Base-by-base conservation (phyloP, 108 stramenopile species). In the Fragilaria crotonensis region DNA sequence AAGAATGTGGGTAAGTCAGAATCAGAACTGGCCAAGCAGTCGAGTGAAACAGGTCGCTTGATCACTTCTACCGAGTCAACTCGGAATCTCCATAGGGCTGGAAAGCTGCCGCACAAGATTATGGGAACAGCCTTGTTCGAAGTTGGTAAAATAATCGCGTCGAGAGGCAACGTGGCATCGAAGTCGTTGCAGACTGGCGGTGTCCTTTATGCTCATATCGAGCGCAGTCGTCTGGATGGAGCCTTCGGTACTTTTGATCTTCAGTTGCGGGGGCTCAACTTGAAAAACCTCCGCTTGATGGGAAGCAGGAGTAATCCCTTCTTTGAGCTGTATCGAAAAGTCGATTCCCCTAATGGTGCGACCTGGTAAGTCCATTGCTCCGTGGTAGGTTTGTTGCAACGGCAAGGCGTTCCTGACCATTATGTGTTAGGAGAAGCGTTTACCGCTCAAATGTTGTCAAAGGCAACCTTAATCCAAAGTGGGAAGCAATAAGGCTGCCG, bases 81-180 rank as follows among this genome's bases (percentile, higher is more conserved):
- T 55, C 54, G 68, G 25, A 50, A 36, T 0, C 45, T 69, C 17
- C 54, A 69, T 33, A 63, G 68, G 28, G 57, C 67, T 36, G 73
- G 72, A 17, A 60, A 63, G 50, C 67, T 74, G 48, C 72, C 70
- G 7, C 79, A 75, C 52, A 67, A 66, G 30, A 68, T 72, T 50
- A 89, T 85, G 83, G 81, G 84, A 30, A 81, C 84, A 30, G 83
- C 84, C 14, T 55, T 84, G 22, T 85, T 89, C 64, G 87, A 89
- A 67, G 73, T 89, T 29, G 87, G 87, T 7, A 79, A 84, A 47
- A 68, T 89, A 36, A 52, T 89, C 36, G 87, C 71, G 22, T 57
- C 63, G 26, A 75, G 81, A 22, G 87, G 87, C 7, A 83, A 82
- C 56, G 68, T 77, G 11, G 78, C 71, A 20, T 73, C 80, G 45